phyloP scores from a whole-genome alignment of 371 early-diverging fungal genomes.

The Mortierella sp. region DNA sequence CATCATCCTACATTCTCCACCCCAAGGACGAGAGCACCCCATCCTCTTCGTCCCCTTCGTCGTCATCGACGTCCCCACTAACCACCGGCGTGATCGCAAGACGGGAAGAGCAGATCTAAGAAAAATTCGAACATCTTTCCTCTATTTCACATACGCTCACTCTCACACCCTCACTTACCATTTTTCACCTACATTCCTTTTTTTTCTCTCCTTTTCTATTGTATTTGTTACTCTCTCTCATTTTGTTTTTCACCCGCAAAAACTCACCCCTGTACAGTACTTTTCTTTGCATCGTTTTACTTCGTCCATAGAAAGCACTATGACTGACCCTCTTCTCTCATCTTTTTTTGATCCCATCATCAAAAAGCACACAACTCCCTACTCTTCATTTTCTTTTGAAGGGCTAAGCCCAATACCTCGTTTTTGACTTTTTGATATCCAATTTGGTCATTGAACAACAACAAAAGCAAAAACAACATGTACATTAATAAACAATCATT shows the following conservation, averaged over 20 bases:
- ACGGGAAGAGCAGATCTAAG: constrained; percentile 47
- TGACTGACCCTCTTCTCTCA: constrained; percentile 24
- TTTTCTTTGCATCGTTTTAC: constrained; percentile 23
- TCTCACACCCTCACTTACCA: not conserved
- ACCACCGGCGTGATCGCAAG: constrained; percentile 45
- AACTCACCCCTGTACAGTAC: constrained; percentile 24
- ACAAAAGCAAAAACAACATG: not conserved
- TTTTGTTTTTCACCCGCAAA: not conserved
- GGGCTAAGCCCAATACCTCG: constrained; percentile 5
- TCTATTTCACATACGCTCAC: not conserved
- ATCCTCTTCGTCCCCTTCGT: constrained; percentile 34
- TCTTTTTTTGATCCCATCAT: not conserved
- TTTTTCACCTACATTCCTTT: not conserved
- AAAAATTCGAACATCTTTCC: not conserved
- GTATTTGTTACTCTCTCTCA: not conserved
- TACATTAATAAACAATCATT: constrained; percentile 2
- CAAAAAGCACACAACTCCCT: constrained; percentile 3
- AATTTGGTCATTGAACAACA: not conserved
- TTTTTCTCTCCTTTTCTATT: not conserved
- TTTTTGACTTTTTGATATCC: not conserved
- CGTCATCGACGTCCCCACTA: constrained; percentile 43
- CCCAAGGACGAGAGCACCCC: constrained; percentile 40
- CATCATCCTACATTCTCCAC: constrained; percentile 20
- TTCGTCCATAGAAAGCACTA: constrained; percentile 27
- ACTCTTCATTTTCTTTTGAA: constrained; percentile 8